Percentiles rank a stretch among this genome's conserved stretches.
phyloP scores from a whole-genome alignment of 2,329 filamentous ascomycete genomes.

The Penicillium sp. region DNA sequence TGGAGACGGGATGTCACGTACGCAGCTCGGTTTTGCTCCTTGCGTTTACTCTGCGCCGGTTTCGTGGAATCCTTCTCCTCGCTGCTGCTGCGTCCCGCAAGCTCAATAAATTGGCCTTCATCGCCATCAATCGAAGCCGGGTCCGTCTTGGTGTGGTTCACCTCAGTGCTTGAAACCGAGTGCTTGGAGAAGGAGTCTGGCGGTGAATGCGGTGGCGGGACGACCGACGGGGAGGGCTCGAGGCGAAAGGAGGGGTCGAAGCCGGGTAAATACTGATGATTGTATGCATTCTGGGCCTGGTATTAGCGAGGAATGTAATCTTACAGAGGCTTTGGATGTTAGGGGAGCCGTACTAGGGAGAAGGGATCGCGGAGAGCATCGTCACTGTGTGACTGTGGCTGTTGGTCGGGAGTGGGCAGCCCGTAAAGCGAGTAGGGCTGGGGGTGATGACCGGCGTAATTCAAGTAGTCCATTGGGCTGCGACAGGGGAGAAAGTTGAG shows the following conservation, averaged over 20 bases:
- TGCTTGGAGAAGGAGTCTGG: constrained; percentile 35
- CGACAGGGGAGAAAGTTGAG: neutral
- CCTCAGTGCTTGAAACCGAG: constrained; percentile 31
- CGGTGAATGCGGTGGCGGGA: constrained; percentile 34
- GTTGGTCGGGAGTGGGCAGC: constrained; percentile 41
- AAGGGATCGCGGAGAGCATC: constrained; percentile 47
- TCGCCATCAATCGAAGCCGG: constrained; percentile 29
- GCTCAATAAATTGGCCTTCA: constrained; percentile 25
- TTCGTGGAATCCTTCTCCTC: constrained; percentile 53
- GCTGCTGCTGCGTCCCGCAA: constrained; percentile 45
- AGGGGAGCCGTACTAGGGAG: constrained; percentile 21
- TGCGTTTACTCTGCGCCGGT: constrained; percentile 58
- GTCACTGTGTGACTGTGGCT: constrained; percentile 35
- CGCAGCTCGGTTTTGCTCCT: constrained; percentile 70
- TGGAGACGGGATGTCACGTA: constrained; percentile 44
- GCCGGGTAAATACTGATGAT: constrained; percentile 31
- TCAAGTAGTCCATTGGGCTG: constrained; percentile 53
- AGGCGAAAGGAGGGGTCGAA: constrained; percentile 40
- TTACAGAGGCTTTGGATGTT: neutral
- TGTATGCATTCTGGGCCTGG: constrained; percentile 31
- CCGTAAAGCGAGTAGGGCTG: constrained; percentile 50
- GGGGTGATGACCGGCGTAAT: constrained; percentile 42
- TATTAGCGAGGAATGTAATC: constrained; percentile 8
- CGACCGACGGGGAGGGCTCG: constrained; percentile 29
- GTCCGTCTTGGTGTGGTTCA: constrained; percentile 18